Evolutionary conservation across 768 basidiomycete species (phyloP), one percentile per base, ranked within the genome.

Genomic region (Kwoniella heveanensis): DNA sequence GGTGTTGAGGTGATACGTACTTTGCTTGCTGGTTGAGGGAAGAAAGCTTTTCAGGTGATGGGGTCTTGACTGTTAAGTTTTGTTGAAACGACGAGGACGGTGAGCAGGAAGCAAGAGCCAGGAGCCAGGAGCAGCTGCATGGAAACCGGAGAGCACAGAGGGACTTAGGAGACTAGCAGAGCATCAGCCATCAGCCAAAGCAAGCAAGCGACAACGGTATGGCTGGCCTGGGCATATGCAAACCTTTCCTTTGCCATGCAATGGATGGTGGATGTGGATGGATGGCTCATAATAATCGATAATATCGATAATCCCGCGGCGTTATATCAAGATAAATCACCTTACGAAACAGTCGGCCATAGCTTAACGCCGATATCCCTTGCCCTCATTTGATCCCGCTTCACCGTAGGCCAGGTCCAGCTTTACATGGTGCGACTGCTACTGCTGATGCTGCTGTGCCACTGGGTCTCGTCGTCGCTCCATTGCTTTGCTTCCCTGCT

Each of bases 21-120:
- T 66, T 66, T 66, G 54, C 65, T 66, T 66, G 65, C 65, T 66
- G 65, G 65, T 55, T 66, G 60, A 57, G 56, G 50, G 49, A 50
- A 51, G 39, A 36, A 30, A 44, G 39, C 39, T 44, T 44, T 44
- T 44, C 19, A 19, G 17, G 39, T 44, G 39, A 17, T 44, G 39
- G n/a, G n/a, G 39, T 44, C 39, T 44, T 10, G 39, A 44, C 39
- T 8, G 9, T 44, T 44, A 44, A 44, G 39, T 44, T 44, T 44
- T 44, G 39, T 44, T 44, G 39, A 44, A 44, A 44, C 39, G 39
- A 44, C 39, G 39, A 44, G 39, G 39, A 44, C 39, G 15, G 39
- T 44, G 15, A 17, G 6, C 39, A 17, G 39, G 6, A 17, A 44
- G 39, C 39, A 19, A 17, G 39, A 49, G 48, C 48, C 24, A 36